Percentiles rank a stretch among this genome's conserved stretches.
These are phyloP conservation scores for Phaeotremella skinneri DNA, from an alignment of 768 basidiomycete species.

Conservation along the genomic window DNA sequence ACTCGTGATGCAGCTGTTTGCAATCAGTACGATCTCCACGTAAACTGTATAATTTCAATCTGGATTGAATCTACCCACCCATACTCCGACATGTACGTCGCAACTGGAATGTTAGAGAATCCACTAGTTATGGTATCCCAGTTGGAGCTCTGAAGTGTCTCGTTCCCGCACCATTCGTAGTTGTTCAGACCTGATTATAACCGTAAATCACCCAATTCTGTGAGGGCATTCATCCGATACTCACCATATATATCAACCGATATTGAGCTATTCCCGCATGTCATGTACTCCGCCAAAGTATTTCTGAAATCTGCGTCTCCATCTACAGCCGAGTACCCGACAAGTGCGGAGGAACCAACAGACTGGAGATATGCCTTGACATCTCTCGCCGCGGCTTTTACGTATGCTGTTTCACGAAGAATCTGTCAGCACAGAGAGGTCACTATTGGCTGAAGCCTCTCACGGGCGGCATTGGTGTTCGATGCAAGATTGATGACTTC, in stretches of 20 bases:
- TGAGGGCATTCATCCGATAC: too few species aligned
- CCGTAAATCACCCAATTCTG: too few species aligned
- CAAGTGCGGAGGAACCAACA: conserved; percentile 60
- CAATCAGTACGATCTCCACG: neutral
- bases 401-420: conserved; percentile 56
- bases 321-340: conserved; percentile 84
- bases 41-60: neutral
- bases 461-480: conserved; percentile 61
- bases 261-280: conserved; percentile 68
- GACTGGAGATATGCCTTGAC: conserved; percentile 76
- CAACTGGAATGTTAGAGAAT: conserved; percentile 62
- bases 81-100: conserved; percentile 87
- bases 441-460: conserved; percentile 5
- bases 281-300: conserved; percentile 71
- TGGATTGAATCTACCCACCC: conserved; percentile 52
- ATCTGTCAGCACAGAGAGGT: conserved; percentile 4
- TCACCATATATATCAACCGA: conserved; percentile 83
- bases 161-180: conserved; percentile 80
- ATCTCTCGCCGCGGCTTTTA: conserved; percentile 90
- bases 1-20: conserved; percentile 57
- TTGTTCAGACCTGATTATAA: conserved; percentile 25
- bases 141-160: conserved; percentile 62
- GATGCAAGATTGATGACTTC: conserved; percentile 63
- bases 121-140: conserved; percentile 49
- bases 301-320: conserved; percentile 61